Evolutionary conservation across 306 rosid genomes (phyloP), one percentile per base, ranked within the genome.

Genomic region (Begonia fuchsioides): DNA sequence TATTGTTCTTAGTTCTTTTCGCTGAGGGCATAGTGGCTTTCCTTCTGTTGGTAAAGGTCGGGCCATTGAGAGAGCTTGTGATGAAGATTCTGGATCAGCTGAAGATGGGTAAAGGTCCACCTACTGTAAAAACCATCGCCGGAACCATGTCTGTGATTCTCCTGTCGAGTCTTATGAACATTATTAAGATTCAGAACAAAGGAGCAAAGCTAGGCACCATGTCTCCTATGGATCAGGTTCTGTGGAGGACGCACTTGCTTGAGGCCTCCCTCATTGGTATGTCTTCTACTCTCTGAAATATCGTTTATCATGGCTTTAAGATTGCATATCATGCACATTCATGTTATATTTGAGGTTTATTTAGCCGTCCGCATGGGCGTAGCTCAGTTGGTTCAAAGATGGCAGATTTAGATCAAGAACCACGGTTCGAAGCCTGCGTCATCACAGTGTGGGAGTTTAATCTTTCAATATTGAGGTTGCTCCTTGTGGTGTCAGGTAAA

Each of bases 161-260:
- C 38, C 56, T 84, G 50, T 84, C 97, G 2, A 84, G 84, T 56
- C 68, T 90, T 18, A 72, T 74, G 81, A 90, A 80, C 72, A 79
- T 90, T 68, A 68, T 79, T 44, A 90, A 90, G 94, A 81, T 90
- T 82, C 93, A 84, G 90, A 81, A 90, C 61, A 84, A 86, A 67
- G 97, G 97, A 58, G 93, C 82, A 51, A 90, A 81, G 71, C 86
- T 90, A 58, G 94, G 97, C 3, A 76, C 94, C 13, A 84, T 90
- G 95, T 90, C 97, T 9, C 95, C 97, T 17, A 90, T 90, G 97
- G 97, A 90, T 78, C 95, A 88, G 62, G 97, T 84, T 74, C 75
- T 90, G 5, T 90, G 93, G 92, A 90, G 95, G 68, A 81, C 97
- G 53, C 97, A 90, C 64, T 65, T 90, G 82, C 92, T 90, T 9